Percentiles rank a stretch among this genome's conserved stretches.
Evolutionary conservation across 2,329 filamentous ascomycete genomes (phyloP).

Genomic region (Dothideomycetidae sp.): DNA sequence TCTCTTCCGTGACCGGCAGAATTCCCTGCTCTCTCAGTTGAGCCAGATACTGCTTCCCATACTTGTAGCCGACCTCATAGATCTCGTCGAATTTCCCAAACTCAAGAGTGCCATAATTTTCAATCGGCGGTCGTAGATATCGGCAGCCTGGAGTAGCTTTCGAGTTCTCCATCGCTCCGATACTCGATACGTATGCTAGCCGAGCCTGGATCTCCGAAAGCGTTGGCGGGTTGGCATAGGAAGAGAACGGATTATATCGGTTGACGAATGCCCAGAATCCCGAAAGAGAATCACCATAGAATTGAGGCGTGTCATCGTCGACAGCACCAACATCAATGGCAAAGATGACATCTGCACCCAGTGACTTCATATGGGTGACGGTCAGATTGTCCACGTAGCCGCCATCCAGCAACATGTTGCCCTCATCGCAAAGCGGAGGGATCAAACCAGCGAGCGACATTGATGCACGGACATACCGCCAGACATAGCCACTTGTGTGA

Average conservation of each 20-base stretch:
- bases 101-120: slow-evolving; percentile 83
- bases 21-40: slow-evolving; percentile 65
- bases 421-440: slow-evolving; percentile 90
- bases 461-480: slow-evolving; percentile 89
- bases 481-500: slow-evolving; percentile 91
- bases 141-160: slow-evolving; percentile 83
- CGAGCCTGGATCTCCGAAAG: slow-evolving; percentile 91
- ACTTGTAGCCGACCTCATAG: slow-evolving; percentile 75
- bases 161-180: slow-evolving; percentile 84
- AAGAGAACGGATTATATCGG: slow-evolving; percentile 91
- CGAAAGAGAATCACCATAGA: slow-evolving; percentile 84
- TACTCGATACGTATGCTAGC: slow-evolving; percentile 85
- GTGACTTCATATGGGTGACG: slow-evolving; percentile 88
- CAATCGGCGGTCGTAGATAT: slow-evolving; percentile 93
- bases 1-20: slow-evolving; percentile 43
- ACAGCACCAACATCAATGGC: slow-evolving; percentile 87
- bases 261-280: slow-evolving; percentile 93
- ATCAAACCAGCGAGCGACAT: slow-evolving; percentile 92
- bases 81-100: slow-evolving; percentile 98
- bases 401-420: slow-evolving; percentile 89
- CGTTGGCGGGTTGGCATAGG: slow-evolving; percentile 80
- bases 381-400: slow-evolving; percentile 97
- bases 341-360: slow-evolving; percentile 89
- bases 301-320: slow-evolving; percentile 82
- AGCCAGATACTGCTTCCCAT: slow-evolving; percentile 65